These are phyloP conservation scores for Ceratorhiza oryzae-sativae DNA, from an alignment of 1,284 basidiomycete species.

Conservation along the genomic window DNA sequence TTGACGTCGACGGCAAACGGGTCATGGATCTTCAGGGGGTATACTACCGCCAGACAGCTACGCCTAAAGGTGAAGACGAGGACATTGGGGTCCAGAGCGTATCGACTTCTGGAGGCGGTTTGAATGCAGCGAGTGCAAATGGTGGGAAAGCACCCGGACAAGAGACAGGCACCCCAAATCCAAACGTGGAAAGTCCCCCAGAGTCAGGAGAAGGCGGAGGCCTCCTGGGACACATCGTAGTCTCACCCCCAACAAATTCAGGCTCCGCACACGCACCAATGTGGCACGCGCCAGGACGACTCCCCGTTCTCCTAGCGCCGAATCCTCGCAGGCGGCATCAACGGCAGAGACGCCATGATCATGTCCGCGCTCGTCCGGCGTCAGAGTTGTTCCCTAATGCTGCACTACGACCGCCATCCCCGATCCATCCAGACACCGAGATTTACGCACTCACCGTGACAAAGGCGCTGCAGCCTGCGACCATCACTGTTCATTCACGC, in stretches of 20 bases:
- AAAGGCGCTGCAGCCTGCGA: constrained; percentile 3
- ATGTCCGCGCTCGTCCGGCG: neutral
- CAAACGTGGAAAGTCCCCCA: constrained; percentile 12
- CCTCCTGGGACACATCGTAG: constrained; percentile 42
- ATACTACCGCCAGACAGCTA: constrained; percentile 58
- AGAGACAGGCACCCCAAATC: constrained; percentile 23
- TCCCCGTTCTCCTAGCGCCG: constrained; percentile 25
- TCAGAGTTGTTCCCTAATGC: neutral
- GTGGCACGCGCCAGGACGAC: constrained; percentile 21
- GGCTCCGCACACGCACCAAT: neutral
- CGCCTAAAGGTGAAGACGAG: constrained; percentile 41
- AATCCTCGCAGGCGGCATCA: constrained; percentile 5
- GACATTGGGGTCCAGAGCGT: constrained; percentile 30
- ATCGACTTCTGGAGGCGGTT: neutral
- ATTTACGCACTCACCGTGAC: neutral
- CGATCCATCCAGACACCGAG: neutral
- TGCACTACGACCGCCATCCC: constrained; percentile 9
- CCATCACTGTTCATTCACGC: constrained; percentile 6
- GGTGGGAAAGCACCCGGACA: constrained; percentile 10
- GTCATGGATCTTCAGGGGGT: constrained; percentile 65
- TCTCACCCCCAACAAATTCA: neutral
- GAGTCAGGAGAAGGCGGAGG: neutral
- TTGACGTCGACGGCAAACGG: constrained; percentile 54
- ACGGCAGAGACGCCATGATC: constrained; percentile 2
- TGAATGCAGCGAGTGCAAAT: constrained; percentile 1